A percentile compares a stretch with the other conserved stretches of the same genome.
Evolutionary conservation across 176 grass and related monocot genomes (phyloP).

Genomic region (Panicum miliaceum): DNA sequence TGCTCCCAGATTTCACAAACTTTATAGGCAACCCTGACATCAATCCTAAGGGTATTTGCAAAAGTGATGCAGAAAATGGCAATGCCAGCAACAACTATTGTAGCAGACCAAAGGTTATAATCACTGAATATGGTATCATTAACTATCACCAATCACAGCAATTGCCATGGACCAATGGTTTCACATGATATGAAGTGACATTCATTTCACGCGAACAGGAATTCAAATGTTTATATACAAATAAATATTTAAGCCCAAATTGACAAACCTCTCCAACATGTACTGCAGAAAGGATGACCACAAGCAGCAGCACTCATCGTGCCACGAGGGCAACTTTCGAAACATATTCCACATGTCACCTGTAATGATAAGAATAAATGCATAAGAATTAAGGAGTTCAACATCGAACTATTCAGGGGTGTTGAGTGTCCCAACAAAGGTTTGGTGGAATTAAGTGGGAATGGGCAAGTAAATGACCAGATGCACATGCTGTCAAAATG

Average conservation of each 20-base stretch:
- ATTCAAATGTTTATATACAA: neutral
- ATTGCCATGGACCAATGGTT: conserved; percentile 13
- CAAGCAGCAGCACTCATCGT: conserved; percentile 80
- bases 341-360: conserved; percentile 98
- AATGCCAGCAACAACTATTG: conserved; percentile 20
- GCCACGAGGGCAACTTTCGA: conserved; percentile 73
- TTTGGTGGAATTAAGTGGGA: neutral
- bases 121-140: conserved; percentile 2
- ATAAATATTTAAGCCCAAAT: conserved; percentile 29
- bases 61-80: conserved; percentile 11
- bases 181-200: conserved; percentile 12
- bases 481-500: conserved; percentile 24
- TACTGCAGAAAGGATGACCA: conserved; percentile 89
- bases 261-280: conserved; percentile 92
- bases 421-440: neutral
- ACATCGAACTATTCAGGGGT: conserved; percentile 23
- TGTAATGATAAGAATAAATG: conserved; percentile 49
- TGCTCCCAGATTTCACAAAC: neutral
- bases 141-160: conserved; percentile 9
- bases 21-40: conserved; percentile 13
- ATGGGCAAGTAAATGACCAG: conserved; percentile 15
- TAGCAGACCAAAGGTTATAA: conserved; percentile 25
- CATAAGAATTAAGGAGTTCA: conserved; percentile 13
- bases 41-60: neutral
- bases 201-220: conserved; percentile 7